Base-by-base conservation (phyloP, 2,329 filamentous ascomycete species). In the Ambrosiella xylebori region DNA sequence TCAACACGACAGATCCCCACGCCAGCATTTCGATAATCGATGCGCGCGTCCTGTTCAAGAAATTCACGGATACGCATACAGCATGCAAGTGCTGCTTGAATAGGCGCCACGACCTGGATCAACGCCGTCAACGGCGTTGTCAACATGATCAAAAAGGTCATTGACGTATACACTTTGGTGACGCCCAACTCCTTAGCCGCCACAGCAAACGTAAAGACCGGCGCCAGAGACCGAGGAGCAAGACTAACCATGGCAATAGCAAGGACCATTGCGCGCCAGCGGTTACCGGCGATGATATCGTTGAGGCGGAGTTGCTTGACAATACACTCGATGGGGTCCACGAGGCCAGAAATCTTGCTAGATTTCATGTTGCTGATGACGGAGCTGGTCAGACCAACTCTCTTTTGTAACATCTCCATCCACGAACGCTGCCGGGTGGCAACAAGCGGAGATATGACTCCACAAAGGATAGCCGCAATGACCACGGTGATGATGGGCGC, bases 401-500 rank as follows among this genome's bases (percentile, higher is more conserved):
- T 64, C 37, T 65, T 66, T 61, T 73, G 66, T 4, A 70, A 67
- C 9, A 57, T 63, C 0, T 58, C 62, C 68, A 73, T 71, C 71
- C 71, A 73, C 3, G 53, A 51, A 5, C 59, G 64, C 54, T 72
- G 70, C 1, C 40, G 62, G 17, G 57, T 61, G 0, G 62, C 63
- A 1, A 65, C 61, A 7, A 62, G 40, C 2, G 51, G 13, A 5
- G 37, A 58, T 1, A 67, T 51, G 1, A 63, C 7, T 1, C 61
- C 35, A 1, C 63, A 39, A 6, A 51, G 35, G 1, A 49, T 12
- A 5, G 49, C 62, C 17, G 65, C 66, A 1, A 64, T 3, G 7
- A 72, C 52, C 0, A 75, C 71, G 1, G 76, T 66, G 0, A 70
- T 68, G 5, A 80, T 67, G 0, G 77, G 76, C 0, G 73, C 71